Percentiles rank a stretch among this genome's conserved stretches.
These are phyloP conservation scores for Rhipidocladum racemiflorum DNA, from an alignment of 176 grass and related monocot species.

Conservation along the genomic window DNA sequence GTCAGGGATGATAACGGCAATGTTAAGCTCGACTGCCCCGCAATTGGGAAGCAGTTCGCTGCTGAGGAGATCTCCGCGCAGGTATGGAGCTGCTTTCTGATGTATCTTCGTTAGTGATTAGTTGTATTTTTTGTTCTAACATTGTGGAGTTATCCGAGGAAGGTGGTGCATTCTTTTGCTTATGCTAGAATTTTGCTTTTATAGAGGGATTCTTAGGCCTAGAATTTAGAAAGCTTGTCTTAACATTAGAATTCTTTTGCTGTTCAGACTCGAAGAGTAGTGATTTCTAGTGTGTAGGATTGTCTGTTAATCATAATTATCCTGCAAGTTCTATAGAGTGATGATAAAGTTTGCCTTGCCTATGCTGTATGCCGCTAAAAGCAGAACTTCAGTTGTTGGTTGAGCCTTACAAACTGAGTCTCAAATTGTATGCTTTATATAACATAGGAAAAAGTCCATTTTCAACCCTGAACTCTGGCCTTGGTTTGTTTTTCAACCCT, in stretches of 20 bases:
- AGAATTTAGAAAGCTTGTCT: neutral
- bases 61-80: conserved; percentile 72
- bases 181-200: neutral
- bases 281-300: neutral
- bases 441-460: neutral
- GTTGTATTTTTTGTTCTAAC: neutral
- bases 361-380: neutral
- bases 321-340: neutral
- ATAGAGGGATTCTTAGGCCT: neutral
- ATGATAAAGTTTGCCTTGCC: neutral
- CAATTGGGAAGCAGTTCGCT: conserved; percentile 65
- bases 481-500: too few relatives aligned
- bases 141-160: neutral
- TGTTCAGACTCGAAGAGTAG: neutral
- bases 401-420: neutral
- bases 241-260: neutral
- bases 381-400: neutral
- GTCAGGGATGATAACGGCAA: conserved; percentile 66
- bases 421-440: neutral
- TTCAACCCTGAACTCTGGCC: too few relatives aligned
- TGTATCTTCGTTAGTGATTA: neutral
- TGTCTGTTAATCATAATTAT: neutral
- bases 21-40: conserved; percentile 72
- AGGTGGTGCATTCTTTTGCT: neutral
- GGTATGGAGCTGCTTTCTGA: conserved; percentile 11